Base-by-base conservation (phyloP, 352 stramenopile species). In the Phytophthora brassicae region DNA sequence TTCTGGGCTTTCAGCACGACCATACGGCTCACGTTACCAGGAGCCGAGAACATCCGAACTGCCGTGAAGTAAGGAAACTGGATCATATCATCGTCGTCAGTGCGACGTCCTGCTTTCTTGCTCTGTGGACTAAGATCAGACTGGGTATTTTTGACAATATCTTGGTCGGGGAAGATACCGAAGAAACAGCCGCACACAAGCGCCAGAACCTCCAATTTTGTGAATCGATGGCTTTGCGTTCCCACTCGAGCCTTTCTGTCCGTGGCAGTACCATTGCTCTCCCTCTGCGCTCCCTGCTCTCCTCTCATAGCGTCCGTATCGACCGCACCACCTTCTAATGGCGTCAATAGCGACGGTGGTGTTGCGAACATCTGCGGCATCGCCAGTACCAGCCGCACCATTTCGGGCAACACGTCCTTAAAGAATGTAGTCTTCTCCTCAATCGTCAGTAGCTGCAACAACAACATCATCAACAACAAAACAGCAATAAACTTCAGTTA, bases 111-210 rank as follows among this genome's bases (percentile, higher is more conserved):
- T 2, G 45, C 29, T 41, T 60, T 59, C 24, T 45, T 59, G 55
- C 17, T 42, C 6, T 57, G 46, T 19, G 51, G 13, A 6, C 51
- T 67, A 1, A 31, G 3, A 6, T 72, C 46, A 14, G 49, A 7
- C 17, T 41, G 26, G 17, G 17, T 33, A 3, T 6, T 38, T 16
- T 75, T 58, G 14, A 16, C n/a, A 20, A 62, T 62, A 16, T 68
- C 70, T 64, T 88, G 77, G 14, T 72, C 66, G 13, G 81, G 78
- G 50, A 89, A 87, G 24, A 90, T 67, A 26, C 72, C 59, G 17
- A 90, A 87, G 52, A 93, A 91, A 47, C 76, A 86, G 23, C 70
- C 72, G 5, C 69, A 74, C 3, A 92, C 55, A 20, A 92, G 39
- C 33, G 71, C 60, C 11, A 89, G 53, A 2, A 68, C 54, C 56